A percentile compares a stretch with the other conserved stretches of the same genome.
phyloP scores from a whole-genome alignment of 768 basidiomycete genomes.

The Guyanaporus albipodus region DNA sequence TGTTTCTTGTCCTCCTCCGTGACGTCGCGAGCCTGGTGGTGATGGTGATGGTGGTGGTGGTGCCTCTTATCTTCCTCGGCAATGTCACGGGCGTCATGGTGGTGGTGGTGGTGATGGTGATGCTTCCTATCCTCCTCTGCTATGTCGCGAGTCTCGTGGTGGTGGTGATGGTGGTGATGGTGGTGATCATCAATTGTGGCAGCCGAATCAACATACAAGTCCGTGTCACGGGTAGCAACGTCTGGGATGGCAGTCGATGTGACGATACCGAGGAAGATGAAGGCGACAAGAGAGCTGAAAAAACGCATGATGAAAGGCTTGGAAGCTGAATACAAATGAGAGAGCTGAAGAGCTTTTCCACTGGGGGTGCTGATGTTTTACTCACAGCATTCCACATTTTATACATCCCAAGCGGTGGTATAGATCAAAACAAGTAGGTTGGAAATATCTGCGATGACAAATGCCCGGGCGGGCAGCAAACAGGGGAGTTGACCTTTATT shows the following conservation, averaged over 20 bases:
- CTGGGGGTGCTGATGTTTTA: not conserved
- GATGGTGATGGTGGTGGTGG: too few relatives aligned
- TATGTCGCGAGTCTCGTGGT: too few relatives aligned
- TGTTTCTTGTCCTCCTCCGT: too few relatives aligned
- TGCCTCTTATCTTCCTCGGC: too few relatives aligned
- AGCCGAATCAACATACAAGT: too few relatives aligned
- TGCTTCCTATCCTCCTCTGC: too few relatives aligned
- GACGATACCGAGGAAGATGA: slow-evolving; percentile 1
- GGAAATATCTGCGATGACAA: not conserved
- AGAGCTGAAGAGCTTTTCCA: not conserved
- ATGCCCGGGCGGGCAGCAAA: not conserved
- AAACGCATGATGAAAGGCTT: slow-evolving; percentile 8
- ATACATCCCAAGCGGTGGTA: not conserved
- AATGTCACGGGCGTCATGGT: too few relatives aligned
- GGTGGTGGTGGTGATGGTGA: too few relatives aligned
- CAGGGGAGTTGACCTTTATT: not conserved
- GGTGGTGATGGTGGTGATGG: too few relatives aligned
- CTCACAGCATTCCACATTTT: not conserved
- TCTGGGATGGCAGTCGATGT: slow-evolving; percentile 6
- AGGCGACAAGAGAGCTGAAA: slow-evolving; percentile 3
- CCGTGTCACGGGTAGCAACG: not conserved
- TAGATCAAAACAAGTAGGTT: not conserved
- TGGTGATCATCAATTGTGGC: too few relatives aligned
- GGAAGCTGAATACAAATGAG: not conserved
- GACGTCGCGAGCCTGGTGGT: too few relatives aligned